These are phyloP conservation scores for Tephrocybe rancida DNA, from an alignment of 768 basidiomycete species.

Conservation along the genomic window DNA sequence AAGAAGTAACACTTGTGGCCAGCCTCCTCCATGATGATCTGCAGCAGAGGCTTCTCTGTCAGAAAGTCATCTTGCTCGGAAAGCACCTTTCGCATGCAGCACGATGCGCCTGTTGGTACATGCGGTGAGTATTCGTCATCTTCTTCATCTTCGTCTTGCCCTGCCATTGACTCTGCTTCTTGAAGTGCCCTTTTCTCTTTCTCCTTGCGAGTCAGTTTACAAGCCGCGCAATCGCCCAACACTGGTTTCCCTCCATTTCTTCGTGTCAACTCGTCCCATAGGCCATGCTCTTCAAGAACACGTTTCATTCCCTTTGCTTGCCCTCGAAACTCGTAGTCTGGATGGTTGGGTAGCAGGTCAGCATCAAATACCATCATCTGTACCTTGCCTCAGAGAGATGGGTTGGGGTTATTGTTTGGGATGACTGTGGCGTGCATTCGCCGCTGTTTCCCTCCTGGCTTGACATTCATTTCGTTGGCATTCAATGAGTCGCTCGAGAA, in stretches of 20 bases:
- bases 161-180: slow-evolving; percentile 7
- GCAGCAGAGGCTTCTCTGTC: slow-evolving; percentile 21
- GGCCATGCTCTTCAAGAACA: slow-evolving; percentile 10
- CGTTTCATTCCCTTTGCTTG: slow-evolving; percentile 25
- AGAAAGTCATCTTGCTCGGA: slow-evolving; percentile 22
- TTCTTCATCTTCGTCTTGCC: slow-evolving; percentile 6
- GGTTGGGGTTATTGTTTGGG: too few species aligned
- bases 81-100: slow-evolving; percentile 19
- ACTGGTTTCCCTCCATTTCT: not conserved
- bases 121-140: not conserved
- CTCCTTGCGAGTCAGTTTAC: not conserved
- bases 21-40: slow-evolving; percentile 21
- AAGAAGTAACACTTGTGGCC: slow-evolving; percentile 21
- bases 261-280: slow-evolving; percentile 12
- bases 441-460: slow-evolving; percentile 41
- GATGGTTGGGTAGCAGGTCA: slow-evolving; percentile 27
- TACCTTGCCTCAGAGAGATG: slow-evolving; percentile 13
- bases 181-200: not conserved
- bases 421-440: slow-evolving; percentile 22
- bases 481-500: slow-evolving; percentile 39
- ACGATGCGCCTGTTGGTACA: slow-evolving; percentile 6
- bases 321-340: slow-evolving; percentile 3
- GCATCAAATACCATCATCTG: slow-evolving; percentile 36
- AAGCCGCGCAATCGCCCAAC: too few species aligned
- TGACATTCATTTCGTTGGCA: slow-evolving; percentile 35